Evolutionary conservation across 495 filamentous ascomycete genomes (phyloP), one percentile per base, ranked within the genome.

Genomic region (Hypoxylon crocopeplum): DNA sequence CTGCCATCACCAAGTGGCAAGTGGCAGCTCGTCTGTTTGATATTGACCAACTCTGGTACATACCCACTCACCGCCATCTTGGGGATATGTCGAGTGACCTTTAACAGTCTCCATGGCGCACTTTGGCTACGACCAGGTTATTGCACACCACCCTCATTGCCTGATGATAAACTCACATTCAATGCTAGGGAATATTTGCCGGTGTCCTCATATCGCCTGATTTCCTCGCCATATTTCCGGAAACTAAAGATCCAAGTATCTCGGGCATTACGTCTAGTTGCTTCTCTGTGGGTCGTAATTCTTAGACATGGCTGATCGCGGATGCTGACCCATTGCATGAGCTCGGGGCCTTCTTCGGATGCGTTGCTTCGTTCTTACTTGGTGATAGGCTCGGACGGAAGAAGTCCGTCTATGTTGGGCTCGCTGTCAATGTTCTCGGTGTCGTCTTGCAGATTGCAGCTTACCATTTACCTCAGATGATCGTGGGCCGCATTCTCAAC

Each of bases 241-340:
- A 70, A 56, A 71, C 66, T 5, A 62, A 58, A 19, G 50, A 71
- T 45, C 56, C 66, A 30, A 56, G 60, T 44, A 64, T 71, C 47
- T 71, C 70, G 39, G 70, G 70, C 21, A 72, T 74, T 38, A 74
- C 70, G 5, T 69, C 72, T 1, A 71, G 70, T 34, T 74, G 68
- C 32, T 74, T 72, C 54, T 71, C 68, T 15, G 69, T 69, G 51
- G 49, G 69, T 63, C 61, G 15, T 51, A 24, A 45, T 20, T n/a
- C n/a, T 30, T 46, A 17, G 40, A 40, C 32, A 34, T 38, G 41
- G 45, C 61, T 39, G 52, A 64, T 47, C 61, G 25, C 44, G 39
- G 33, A 41, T 64, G 61, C 55, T 64, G 61, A 64, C 55, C n/a
- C 80, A 12, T 72, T 79, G 25, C 87, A 86, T 75, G 83, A 88